These are phyloP conservation scores for Plasmodium gaboni DNA, from an alignment of 169 alveolate species.

Conservation along the genomic window DNA sequence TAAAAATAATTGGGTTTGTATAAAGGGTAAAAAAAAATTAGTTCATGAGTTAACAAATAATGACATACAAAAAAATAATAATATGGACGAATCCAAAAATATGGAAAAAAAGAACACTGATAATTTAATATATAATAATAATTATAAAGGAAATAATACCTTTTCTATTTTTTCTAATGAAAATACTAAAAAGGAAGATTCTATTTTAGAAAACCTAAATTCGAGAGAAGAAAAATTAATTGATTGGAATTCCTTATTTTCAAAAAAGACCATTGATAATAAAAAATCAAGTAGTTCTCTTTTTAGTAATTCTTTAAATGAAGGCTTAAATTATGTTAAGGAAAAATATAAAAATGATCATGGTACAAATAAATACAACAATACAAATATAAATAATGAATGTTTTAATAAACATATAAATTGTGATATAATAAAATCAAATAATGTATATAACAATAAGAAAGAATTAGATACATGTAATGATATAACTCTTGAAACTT, in stretches of 20 bases:
- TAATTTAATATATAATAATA: background rate
- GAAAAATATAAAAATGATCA: conserved; percentile 14
- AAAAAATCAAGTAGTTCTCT: conserved; percentile 11
- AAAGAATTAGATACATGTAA: conserved; percentile 13
- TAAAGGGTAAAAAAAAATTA: conserved; percentile 55
- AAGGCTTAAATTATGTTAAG: conserved; percentile 19
- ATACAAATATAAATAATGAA: conserved; percentile 6
- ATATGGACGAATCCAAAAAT: conserved; percentile 3
- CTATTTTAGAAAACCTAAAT: conserved; percentile 3
- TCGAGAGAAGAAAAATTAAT: conserved; percentile 64
- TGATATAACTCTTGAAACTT: background rate
- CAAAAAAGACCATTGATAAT: conserved; percentile 10
- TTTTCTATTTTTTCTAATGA: conserved; percentile 15
- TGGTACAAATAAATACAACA: background rate
- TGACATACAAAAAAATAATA: background rate
- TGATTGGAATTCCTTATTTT: conserved; percentile 76
- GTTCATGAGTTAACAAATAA: conserved; percentile 11
- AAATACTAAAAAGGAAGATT: conserved; percentile 53
- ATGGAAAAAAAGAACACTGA: background rate
- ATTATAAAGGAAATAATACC: conserved; percentile 1
- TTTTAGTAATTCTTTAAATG: conserved; percentile 40
- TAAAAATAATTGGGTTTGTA: conserved; percentile 64
- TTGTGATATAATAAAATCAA: background rate
- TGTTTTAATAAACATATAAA: background rate
- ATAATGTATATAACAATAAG: conserved; percentile 1